Evolutionary conservation across 2,329 filamentous ascomycete genomes (phyloP), one percentile per base, ranked within the genome.

Genomic region (Mycocentrospora acerina): DNA sequence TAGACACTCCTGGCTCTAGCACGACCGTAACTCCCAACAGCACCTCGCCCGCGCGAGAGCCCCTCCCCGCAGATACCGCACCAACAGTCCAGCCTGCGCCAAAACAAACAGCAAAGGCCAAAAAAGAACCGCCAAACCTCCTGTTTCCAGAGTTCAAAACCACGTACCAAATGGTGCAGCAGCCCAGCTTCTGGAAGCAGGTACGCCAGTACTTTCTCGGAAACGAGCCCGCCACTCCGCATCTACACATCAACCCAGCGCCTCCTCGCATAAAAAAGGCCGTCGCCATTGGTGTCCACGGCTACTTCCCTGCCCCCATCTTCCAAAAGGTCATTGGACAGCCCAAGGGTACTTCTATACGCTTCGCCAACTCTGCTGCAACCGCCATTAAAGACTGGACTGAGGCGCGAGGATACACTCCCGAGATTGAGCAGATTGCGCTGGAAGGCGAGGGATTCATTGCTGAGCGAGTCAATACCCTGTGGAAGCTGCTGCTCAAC

Each of bases 361-460:
- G 90, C 27, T 98, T 98, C 61, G 89, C 90, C 8, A 91, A 87
- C 48, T 85, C 91, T 59, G 87, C 86, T 13, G 90, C 90, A 5
- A 82, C 87, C 26, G 85, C 88, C 1, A 91, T 98, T 54, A 80
- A 85, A 41, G 78, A 84, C 43, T 98, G 90, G 88, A 81, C 88
- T 0, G 81, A 88, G 36, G 74, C 74, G 10, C 62, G 49, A 8
- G 85, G 86, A 1, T 89, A 84, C 44, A 71, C 76, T 2, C 86
- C 90, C 46, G 86, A 94, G 53, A 88, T 98, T 38, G 90, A 96
- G 60, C 96, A 94, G 62, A 87, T 97, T 11, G 89, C 91, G 1
- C 77, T 98, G 1, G 93, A 98, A 69, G 91, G 91, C 15, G 93
- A 98, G 68, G 93, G 93, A 16, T 89, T 88, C 63, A 93, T 98